Percentiles rank a stretch among this genome's conserved stretches.
Conservation (phyloP, 371 early-diverging fungal genomes). For the Rhizopus sp. region DNA sequence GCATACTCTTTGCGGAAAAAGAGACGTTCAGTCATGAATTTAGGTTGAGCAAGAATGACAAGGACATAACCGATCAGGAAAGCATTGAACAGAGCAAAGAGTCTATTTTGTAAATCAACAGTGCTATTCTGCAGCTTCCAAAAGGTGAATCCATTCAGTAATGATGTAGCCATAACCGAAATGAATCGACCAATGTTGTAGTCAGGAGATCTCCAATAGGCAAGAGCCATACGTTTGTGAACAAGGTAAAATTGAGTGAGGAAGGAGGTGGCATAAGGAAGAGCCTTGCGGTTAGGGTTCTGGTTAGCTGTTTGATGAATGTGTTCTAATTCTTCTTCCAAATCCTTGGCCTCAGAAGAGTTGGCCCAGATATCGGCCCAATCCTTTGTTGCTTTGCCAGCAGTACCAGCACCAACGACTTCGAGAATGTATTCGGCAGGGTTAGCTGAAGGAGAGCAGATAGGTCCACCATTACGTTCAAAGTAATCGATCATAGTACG, state of each 20-base stretch:
- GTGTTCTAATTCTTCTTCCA: conserved; percentile 41
- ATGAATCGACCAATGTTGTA: conserved; percentile 70
- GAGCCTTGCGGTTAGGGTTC: conserved; percentile 16
- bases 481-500: conserved; percentile 61
- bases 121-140: conserved; percentile 59
- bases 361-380: conserved; percentile 66
- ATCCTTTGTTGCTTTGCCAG: conserved; percentile 58
- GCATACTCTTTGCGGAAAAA: conserved; percentile 68
- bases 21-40: conserved; percentile 62
- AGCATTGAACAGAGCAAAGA: conserved; percentile 75
- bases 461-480: conserved; percentile 63
- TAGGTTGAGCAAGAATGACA: conserved; percentile 73
- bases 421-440: conserved; percentile 77
- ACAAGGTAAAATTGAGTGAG: conserved; percentile 57
- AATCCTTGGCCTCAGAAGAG: conserved; percentile 47
- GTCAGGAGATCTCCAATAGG: conserved; percentile 67
- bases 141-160: conserved; percentile 78
- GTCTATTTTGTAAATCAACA: conserved; percentile 68
- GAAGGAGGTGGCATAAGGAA: conserved; percentile 38
- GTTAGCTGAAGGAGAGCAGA: conserved; percentile 61
- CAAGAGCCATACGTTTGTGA: conserved; percentile 62
- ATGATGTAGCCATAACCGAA: conserved; percentile 48
- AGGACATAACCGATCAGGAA: conserved; percentile 66
- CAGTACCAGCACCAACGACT: conserved; percentile 63
- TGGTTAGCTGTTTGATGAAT: conserved; percentile 28